These are phyloP conservation scores for Tephrocybe sp. DNA, from an alignment of 768 basidiomycete species.

Conservation along the genomic window DNA sequence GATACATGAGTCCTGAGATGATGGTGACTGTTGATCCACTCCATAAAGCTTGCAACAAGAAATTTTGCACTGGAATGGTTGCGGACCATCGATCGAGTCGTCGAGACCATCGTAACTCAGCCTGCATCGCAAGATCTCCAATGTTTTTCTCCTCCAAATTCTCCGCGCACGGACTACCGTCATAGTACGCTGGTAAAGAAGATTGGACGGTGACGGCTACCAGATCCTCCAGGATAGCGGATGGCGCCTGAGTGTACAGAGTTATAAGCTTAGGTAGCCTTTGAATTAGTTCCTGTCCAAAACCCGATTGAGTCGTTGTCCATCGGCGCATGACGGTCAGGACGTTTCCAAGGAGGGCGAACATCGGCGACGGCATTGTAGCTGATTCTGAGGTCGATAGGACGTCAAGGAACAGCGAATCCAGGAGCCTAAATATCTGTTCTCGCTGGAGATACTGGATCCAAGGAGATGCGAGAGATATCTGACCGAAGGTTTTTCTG, in stretches of 20 bases:
- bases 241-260: constrained; percentile 28
- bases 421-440: constrained; percentile 45
- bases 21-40: constrained; percentile 42
- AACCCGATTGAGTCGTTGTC: constrained; percentile 20
- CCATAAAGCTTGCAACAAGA: constrained; percentile 45
- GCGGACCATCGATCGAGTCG: constrained; percentile 19
- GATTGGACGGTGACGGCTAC: constrained; percentile 42
- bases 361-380: constrained; percentile 5
- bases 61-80: constrained; percentile 27
- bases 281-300: constrained; percentile 23
- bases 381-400: no score
- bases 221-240: constrained; percentile 43
- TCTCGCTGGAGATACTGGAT: constrained; percentile 48
- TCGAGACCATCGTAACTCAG: constrained; percentile 34
- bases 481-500: constrained; percentile 16
- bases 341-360: constrained; percentile 33
- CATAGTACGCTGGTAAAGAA: constrained; percentile 36
- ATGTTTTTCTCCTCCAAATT: constrained; percentile 16
- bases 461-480: constrained; percentile 44
- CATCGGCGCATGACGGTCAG: constrained; percentile 33
- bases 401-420: constrained; percentile 44
- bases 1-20: constrained; percentile 45
- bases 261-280: constrained; percentile 38
- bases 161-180: constrained; percentile 23
- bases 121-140: constrained; percentile 19